phyloP scores from a whole-genome alignment of 805 yeast genomes.

The Teunomyces funiuensis region DNA sequence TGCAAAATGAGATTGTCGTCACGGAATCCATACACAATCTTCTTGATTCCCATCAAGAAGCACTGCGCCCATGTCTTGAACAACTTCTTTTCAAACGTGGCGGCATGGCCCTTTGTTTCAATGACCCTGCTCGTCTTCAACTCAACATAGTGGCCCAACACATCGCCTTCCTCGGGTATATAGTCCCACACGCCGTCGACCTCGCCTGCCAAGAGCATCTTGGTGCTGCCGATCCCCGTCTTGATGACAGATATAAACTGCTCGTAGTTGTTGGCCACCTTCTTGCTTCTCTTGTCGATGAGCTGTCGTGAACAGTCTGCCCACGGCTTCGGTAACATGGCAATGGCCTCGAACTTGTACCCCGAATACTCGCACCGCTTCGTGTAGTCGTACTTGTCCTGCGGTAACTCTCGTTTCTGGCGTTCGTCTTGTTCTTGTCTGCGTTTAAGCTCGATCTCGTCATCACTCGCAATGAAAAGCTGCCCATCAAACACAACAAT shows the following conservation, averaged over 20 bases:
- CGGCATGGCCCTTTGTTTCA: conserved; percentile 54
- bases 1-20: conserved; percentile 66
- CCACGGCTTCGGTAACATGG: conserved; percentile 79
- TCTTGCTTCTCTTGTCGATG: conserved; percentile 65
- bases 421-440: conserved; percentile 19
- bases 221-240: conserved; percentile 77
- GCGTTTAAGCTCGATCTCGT: conserved; percentile 34
- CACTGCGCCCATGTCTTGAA: conserved; percentile 91
- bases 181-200: conserved; percentile 89
- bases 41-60: conserved; percentile 81
- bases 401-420: conserved; percentile 17
- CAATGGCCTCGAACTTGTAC: conserved; percentile 79
- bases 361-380: conserved; percentile 59
- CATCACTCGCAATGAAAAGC: conserved; percentile 58
- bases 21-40: conserved; percentile 81
- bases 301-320: conserved; percentile 60
- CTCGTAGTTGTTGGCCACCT: conserved; percentile 64
- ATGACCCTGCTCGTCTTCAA: conserved; percentile 70
- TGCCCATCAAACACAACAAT: conserved; percentile 74
- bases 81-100: conserved; percentile 71
- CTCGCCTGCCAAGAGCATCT: conserved; percentile 79
- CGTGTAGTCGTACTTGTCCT: conserved; percentile 29
- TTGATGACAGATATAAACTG: conserved; percentile 80
- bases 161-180: conserved; percentile 54
- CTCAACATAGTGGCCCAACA: conserved; percentile 77